These are phyloP conservation scores for Boletellus dicymbophilus DNA, from an alignment of 1,284 basidiomycete species.

Conservation along the genomic window DNA sequence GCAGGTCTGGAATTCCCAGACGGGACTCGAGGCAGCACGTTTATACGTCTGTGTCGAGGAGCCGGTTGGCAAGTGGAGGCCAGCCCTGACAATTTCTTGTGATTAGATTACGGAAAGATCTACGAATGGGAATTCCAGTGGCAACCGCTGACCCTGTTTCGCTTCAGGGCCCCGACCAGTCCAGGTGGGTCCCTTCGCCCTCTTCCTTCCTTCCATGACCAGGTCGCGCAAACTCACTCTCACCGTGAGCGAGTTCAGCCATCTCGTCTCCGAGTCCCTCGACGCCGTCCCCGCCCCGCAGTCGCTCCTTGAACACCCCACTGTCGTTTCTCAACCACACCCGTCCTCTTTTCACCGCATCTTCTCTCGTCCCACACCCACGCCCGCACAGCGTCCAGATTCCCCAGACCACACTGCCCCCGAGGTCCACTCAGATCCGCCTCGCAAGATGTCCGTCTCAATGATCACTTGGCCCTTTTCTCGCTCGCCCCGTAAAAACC, in stretches of 20 bases:
- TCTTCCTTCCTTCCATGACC: slow-evolving; percentile 22
- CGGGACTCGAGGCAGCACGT: too few species aligned
- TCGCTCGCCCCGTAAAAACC: slow-evolving; percentile 26
- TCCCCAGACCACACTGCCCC: slow-evolving; percentile 2
- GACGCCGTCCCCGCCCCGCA: slow-evolving; percentile 9
- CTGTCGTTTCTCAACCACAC: slow-evolving; percentile 23
- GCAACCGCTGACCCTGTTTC: slow-evolving; percentile 24
- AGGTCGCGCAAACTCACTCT: slow-evolving; percentile 30
- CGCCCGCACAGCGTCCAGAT: slow-evolving; percentile 9
- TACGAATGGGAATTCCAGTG: slow-evolving; percentile 16
- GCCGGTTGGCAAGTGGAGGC: not conserved
- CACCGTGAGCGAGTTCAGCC: slow-evolving; percentile 34
- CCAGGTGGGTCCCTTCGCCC: too few species aligned
- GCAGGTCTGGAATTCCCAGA: too few species aligned
- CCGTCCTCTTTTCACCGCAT: slow-evolving; percentile 31
- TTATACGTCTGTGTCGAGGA: too few species aligned
- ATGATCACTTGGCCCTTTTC: slow-evolving; percentile 33
- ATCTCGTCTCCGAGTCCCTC: slow-evolving; percentile 36
- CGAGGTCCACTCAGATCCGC: slow-evolving; percentile 17
- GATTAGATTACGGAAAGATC: too few species aligned
- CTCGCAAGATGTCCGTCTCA: too few species aligned
- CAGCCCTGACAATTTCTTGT: not conserved
- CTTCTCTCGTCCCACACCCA: slow-evolving; percentile 28
- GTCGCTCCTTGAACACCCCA: slow-evolving; percentile 23
- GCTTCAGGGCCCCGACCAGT: too few species aligned